Base-by-base conservation (phyloP, 1,284 basidiomycete species). In the Sporisorium graminicola region DNA sequence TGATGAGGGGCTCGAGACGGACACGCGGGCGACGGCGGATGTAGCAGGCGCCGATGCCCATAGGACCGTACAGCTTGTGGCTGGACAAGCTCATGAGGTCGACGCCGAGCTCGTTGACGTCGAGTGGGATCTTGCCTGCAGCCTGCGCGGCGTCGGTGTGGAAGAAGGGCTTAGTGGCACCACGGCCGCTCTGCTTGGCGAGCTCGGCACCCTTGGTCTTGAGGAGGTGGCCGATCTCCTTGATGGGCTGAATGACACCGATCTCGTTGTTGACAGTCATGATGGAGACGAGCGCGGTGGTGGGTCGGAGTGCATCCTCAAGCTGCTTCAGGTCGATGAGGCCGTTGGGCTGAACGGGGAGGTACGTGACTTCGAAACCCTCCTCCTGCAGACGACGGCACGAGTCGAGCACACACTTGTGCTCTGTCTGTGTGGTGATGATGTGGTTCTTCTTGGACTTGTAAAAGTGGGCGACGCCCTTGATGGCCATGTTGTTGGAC, bases 241-340 rank as follows among this genome's bases (percentile, higher is more conserved):
- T 93, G 73, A 99, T 90, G 1, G 97, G 97, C 86, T 99, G 97
- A 72, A 99, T 97, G 71, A 98, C 95, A 53, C 97, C 97, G 8
- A 95, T 99, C 88, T 99, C 97, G 87, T 99, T 99, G 88, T 99
- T 99, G 73, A 99, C 96, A 4, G 93, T 91, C 97, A 99, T 99
- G 86, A 99, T 92, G 12, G 95, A 97, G 44, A 98, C 91, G 10
- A 98, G 87, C 7, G 91, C 92, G 0, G 95, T 90, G 22, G 85
- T 93, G 80, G 94, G 94, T 52, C 93, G 91, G 58, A 98, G 93
- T 31, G 94, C 91, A 2, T 88, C 89, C 83, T 93, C 92, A 42
- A 98, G 90, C 24, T 90, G 90, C 47, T 91, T 87, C 47, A 98
- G 87, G 54, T 91, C 90, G 75, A 99, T 88, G 50, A 98, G 86